These are phyloP conservation scores for Alectoria sarmentosa DNA, from an alignment of 495 filamentous ascomycete genomes.

Conservation along the genomic window DNA sequence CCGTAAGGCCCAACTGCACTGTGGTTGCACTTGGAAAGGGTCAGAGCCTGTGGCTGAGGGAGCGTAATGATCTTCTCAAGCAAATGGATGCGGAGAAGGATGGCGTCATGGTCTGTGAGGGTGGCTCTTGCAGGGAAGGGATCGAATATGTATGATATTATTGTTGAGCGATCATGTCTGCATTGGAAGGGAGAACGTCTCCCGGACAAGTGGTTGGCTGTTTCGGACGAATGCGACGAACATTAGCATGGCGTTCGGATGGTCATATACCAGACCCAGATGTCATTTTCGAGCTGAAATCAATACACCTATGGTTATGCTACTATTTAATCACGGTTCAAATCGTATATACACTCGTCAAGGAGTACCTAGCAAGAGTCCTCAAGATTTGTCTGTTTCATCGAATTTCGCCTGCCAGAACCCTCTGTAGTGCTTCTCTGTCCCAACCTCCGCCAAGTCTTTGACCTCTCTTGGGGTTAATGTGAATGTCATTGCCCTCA, in stretches of 20 bases:
- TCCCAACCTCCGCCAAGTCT: constrained; percentile 54
- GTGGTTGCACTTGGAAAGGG: constrained; percentile 46
- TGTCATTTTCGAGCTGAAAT: neutral
- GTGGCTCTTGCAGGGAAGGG: constrained; percentile 40
- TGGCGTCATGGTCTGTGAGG: constrained; percentile 45
- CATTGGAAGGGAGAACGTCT: neutral
- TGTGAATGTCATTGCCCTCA: constrained; percentile 58
- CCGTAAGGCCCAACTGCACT: constrained; percentile 37
- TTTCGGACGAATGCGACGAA: neutral
- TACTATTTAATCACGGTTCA: neutral
- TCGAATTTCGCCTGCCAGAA: constrained; percentile 61
- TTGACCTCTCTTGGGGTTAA: constrained; percentile 64
- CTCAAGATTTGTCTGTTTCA: constrained; percentile 40
- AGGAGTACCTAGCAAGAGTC: neutral
- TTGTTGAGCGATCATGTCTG: neutral
- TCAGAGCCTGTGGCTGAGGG: constrained; percentile 47
- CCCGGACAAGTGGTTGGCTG: neutral
- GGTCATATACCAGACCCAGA: neutral
- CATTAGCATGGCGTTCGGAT: neutral
- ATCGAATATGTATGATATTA: constrained; percentile 18
- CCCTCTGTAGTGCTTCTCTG: constrained; percentile 59
- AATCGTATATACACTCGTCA: neutral
- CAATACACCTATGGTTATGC: neutral
- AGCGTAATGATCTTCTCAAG: constrained; percentile 41
- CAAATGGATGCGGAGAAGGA: constrained; percentile 40